Conservation (phyloP, 805 yeast genomes). For the Candida stauntonica region DNA sequence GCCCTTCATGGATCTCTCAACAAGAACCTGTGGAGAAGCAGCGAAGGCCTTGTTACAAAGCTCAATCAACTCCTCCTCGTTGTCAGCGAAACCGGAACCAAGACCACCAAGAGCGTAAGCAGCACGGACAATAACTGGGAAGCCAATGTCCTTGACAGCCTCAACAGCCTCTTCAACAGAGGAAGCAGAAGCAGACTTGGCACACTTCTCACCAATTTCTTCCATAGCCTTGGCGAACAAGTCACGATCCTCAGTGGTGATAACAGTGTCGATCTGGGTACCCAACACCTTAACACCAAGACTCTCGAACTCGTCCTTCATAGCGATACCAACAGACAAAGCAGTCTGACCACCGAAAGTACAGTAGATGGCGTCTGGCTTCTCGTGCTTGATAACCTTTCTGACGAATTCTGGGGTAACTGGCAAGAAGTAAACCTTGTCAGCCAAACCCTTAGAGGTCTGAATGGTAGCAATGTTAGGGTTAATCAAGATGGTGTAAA, state of each 20-base stretch:
- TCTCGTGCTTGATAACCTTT: conserved; percentile 89
- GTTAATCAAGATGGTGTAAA: conserved; percentile 90
- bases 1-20: conserved; percentile 95
- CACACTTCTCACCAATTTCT: conserved; percentile 93
- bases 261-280: conserved; percentile 92
- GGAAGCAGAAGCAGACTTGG: conserved; percentile 83
- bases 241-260: conserved; percentile 98
- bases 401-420: conserved; percentile 95
- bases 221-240: conserved; percentile 92
- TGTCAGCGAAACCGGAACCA: conserved; percentile 94
- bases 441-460: conserved; percentile 96
- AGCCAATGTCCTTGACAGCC: conserved; percentile 74
- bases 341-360: conserved; percentile 99
- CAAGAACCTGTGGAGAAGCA: conserved; percentile 89
- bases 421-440: conserved; percentile 96
- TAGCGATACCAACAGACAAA: conserved; percentile 87
- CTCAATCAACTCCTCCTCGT: conserved; percentile 76
- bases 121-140: conserved; percentile 95
- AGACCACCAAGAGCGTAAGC: conserved; percentile 97
- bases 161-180: conserved; percentile 84
- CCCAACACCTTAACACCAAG: conserved; percentile 95
- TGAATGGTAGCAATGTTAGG: conserved; percentile 99
- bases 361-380: conserved; percentile 94
- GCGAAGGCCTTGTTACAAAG: conserved; percentile 86
- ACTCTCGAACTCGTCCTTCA: conserved; percentile 90